These are phyloP conservation scores for Penicillium hordei DNA, from an alignment of 2,329 filamentous ascomycete genomes.

Conservation along the genomic window DNA sequence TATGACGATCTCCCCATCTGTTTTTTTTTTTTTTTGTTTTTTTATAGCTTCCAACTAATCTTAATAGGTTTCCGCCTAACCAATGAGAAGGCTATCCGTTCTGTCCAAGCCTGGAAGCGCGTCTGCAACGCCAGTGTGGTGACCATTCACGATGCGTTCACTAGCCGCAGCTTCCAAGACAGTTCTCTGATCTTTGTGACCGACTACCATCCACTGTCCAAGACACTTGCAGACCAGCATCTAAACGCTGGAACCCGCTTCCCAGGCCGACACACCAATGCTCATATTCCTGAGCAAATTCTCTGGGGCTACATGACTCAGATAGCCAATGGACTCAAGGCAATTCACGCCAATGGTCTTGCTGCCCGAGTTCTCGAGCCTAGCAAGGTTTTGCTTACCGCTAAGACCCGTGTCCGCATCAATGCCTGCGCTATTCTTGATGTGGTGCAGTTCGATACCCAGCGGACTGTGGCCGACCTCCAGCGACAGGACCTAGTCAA, in stretches of 20 bases:
- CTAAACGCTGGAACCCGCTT: conserved; percentile 42
- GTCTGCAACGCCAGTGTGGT: conserved; percentile 81
- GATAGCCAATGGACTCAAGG: conserved; percentile 80
- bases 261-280: conserved; percentile 44
- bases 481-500: conserved; percentile 86
- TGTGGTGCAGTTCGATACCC: conserved; percentile 76
- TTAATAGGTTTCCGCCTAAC: conserved; percentile 73
- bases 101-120: conserved; percentile 85
- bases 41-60: conserved; percentile 6
- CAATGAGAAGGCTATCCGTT: conserved; percentile 83
- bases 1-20: conserved; percentile 30
- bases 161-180: conserved; percentile 87
- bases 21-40: neutral
- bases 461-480: conserved; percentile 67
- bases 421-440: conserved; percentile 88
- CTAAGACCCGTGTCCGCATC: conserved; percentile 84
- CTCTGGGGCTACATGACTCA: conserved; percentile 93
- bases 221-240: conserved; percentile 83
- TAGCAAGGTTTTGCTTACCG: conserved; percentile 85
- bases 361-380: conserved; percentile 84
- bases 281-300: conserved; percentile 66
- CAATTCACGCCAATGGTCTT: conserved; percentile 76
- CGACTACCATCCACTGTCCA: conserved; percentile 87
- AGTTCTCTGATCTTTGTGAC: conserved; percentile 93
- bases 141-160: conserved; percentile 87